phyloP scores from a whole-genome alignment of 768 basidiomycete species.

The Pisolithus marmoratus region DNA sequence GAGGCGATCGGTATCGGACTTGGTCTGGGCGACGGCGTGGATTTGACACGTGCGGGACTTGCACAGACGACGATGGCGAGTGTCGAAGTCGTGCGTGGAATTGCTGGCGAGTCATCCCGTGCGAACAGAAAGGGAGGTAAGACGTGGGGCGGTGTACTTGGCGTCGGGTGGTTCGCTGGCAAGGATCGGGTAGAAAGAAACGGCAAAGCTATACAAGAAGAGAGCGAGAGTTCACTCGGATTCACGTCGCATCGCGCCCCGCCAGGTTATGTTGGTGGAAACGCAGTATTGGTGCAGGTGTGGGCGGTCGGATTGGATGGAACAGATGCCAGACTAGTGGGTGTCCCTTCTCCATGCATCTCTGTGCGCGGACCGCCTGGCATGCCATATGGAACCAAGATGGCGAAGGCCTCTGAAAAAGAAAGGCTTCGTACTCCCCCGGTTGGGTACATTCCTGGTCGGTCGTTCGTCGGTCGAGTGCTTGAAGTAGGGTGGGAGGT shows the following conservation, averaged over 20 bases:
- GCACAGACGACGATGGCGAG: conserved; percentile 89
- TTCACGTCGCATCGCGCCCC: conserved; percentile 71
- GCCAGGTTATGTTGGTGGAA: conserved; percentile 63
- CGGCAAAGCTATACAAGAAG: conserved; percentile 3
- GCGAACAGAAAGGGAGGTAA: conserved; percentile 12
- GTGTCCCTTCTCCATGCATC: conserved; percentile 29
- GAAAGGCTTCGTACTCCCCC: conserved; percentile 19
- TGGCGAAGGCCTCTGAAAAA: conserved; percentile 17
- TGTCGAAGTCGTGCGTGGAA: conserved; percentile 68
- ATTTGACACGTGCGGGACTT: conserved; percentile 69
- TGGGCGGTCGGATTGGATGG: conserved; percentile 84
- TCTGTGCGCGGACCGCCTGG: conserved; percentile 8
- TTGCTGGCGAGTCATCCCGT: conserved; percentile 23
- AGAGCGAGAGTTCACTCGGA: conserved; percentile 38
- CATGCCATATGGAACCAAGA: conserved; percentile 18
- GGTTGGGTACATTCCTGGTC: conserved; percentile 78
- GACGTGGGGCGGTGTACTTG: conserved; percentile 20
- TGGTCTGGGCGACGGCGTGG: conserved; percentile 46
- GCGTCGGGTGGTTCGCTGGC: conserved; percentile 23
- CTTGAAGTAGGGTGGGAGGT: conserved; percentile 78
- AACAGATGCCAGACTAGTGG: conserved; percentile 63
- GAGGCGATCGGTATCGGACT: conserved; percentile 22
- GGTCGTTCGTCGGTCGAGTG: conserved; percentile 81
- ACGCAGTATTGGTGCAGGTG: conserved; percentile 77
- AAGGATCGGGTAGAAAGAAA: conserved; percentile 19